A percentile compares a stretch with the other conserved stretches of the same genome.
Evolutionary conservation across 2,329 filamentous ascomycete genomes (phyloP).

Genomic region (Hymenoscyphus fraxineus): DNA sequence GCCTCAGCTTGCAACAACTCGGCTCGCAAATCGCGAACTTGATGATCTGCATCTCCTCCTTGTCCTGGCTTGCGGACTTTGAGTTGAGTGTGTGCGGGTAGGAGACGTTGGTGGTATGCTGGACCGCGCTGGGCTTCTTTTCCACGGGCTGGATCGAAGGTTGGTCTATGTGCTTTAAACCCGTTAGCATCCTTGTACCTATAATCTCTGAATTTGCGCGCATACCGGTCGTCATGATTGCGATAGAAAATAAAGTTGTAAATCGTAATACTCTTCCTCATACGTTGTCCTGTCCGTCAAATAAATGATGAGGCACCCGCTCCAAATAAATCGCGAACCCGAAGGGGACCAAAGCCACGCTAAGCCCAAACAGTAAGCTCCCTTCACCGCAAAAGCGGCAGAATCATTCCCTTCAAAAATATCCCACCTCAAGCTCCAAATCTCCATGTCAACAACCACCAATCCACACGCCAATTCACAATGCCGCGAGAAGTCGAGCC

Average conservation of each 20-base stretch:
- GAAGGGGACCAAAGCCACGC: neutral
- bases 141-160: slow-evolving; percentile 91
- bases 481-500: slow-evolving; percentile 95
- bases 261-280: neutral
- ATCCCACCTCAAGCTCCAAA: slow-evolving; percentile 1
- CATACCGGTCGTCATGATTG: slow-evolving; percentile 49
- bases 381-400: slow-evolving; percentile 18
- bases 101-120: slow-evolving; percentile 92
- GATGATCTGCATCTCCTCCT: slow-evolving; percentile 71
- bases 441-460: neutral
- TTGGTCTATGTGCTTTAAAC: slow-evolving; percentile 70
- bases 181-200: slow-evolving; percentile 17
- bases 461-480: neutral
- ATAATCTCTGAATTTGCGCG: neutral
- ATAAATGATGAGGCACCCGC: neutral
- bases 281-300: neutral
- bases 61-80: slow-evolving; percentile 90
- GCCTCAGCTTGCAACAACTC: slow-evolving; percentile 88
- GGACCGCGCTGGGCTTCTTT: slow-evolving; percentile 92
- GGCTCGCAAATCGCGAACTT: slow-evolving; percentile 75
- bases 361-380: neutral
- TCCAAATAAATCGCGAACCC: neutral
- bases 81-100: slow-evolving; percentile 88
- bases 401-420: slow-evolving; percentile 15
- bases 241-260: slow-evolving; percentile 4